Evolutionary conservation across 805 yeast genomes (phyloP).

Genomic region (Candida krabiensis): DNA sequence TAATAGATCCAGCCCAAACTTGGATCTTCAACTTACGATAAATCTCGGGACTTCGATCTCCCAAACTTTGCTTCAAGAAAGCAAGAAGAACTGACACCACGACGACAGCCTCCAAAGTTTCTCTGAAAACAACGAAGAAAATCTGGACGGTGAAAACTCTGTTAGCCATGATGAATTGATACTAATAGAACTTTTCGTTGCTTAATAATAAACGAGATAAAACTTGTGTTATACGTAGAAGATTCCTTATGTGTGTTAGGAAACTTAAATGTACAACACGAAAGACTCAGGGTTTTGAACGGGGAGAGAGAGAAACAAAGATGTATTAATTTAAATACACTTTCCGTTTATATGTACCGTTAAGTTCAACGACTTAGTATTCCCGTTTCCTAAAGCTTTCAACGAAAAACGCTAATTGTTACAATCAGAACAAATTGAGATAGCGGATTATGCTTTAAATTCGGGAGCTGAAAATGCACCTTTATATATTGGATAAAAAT

Average conservation of each 20-base stretch:
- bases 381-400: slow-evolving; percentile 3
- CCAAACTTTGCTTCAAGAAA: slow-evolving; percentile 87
- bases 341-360: slow-evolving; percentile 3
- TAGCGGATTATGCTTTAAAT: too few relatives aligned
- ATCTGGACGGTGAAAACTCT: slow-evolving; percentile 67
- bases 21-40: slow-evolving; percentile 69
- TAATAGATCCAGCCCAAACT: slow-evolving; percentile 80
- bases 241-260: slow-evolving; percentile 3
- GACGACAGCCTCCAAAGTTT: slow-evolving; percentile 87
- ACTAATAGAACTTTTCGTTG: too few relatives aligned
- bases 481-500: too few relatives aligned
- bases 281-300: slow-evolving; percentile 1
- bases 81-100: slow-evolving; percentile 90
- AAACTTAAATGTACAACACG: background rate
- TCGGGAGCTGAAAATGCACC: too few relatives aligned
- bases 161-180: slow-evolving; percentile 24
- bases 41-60: slow-evolving; percentile 39
- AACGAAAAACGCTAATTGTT: slow-evolving; percentile 1
- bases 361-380: background rate
- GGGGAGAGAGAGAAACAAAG: slow-evolving; percentile 12
- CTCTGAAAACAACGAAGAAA: slow-evolving; percentile 91
- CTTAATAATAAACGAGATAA: too few relatives aligned
- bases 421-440: too few relatives aligned
- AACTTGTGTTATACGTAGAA: too few relatives aligned
- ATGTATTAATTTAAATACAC: slow-evolving; percentile 6